Evolutionary conservation across 108 stramenopile species (phyloP).

Genomic region (Conticribra guillardii): DNA sequence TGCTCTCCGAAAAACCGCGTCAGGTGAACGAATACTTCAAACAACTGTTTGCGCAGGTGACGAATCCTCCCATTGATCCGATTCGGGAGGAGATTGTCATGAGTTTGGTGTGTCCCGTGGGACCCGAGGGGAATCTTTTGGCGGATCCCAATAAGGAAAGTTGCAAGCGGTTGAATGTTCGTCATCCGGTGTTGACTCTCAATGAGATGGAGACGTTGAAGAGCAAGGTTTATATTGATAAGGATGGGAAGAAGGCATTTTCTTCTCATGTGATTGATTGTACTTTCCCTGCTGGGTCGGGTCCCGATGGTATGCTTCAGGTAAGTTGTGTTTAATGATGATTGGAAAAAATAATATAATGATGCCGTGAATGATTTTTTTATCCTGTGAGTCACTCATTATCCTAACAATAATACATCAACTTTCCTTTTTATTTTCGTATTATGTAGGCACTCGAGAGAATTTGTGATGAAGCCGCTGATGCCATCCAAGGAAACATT

Average conservation of each 20-base stretch:
- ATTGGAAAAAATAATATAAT: too few species aligned
- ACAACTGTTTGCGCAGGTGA: conserved; percentile 98
- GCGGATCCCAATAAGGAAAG: conserved; percentile 73
- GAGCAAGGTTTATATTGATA: conserved; percentile 70
- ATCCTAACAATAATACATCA: not conserved
- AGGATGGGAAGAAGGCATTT: conserved; percentile 77
- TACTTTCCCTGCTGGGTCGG: conserved; percentile 89
- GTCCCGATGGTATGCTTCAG: conserved; percentile 91
- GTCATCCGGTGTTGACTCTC: conserved; percentile 91
- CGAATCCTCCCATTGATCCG: conserved; percentile 98
- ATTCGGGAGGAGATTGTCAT: conserved; percentile 98
- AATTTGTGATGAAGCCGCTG: conserved; percentile 93
- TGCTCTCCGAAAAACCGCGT: conserved; percentile 92
- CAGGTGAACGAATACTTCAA: conserved; percentile 97
- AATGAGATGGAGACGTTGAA: conserved; percentile 94
- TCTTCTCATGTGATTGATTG: conserved; percentile 85
- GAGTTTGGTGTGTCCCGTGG: conserved; percentile 96
- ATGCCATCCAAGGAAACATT: conserved; percentile 85
- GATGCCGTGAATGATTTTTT: too few species aligned
- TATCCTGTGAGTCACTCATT: too few species aligned
- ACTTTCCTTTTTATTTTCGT: conserved; percentile 2
- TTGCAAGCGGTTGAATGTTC: conserved; percentile 87
- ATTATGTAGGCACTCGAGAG: conserved; percentile 80
- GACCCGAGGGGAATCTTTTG: conserved; percentile 92
- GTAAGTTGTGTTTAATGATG: conserved; percentile 42